Base-by-base conservation (phyloP, 371 early-diverging fungal genomes). In the Blakeslea trispora region DNA sequence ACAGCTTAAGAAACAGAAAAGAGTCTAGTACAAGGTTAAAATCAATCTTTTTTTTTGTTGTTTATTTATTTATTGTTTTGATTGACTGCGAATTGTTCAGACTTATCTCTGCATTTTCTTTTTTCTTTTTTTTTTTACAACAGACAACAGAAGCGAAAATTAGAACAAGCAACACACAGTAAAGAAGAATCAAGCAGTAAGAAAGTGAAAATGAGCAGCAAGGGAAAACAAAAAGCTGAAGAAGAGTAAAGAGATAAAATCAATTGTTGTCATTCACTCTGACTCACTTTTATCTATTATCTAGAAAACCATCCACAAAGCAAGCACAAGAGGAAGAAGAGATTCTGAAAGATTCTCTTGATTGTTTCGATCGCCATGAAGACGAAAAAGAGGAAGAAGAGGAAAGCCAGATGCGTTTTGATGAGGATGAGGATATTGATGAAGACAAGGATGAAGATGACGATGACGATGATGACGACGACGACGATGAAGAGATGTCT, bases 401-500 rank as follows among this genome's bases (percentile, higher is more conserved):
- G 13, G 43, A 50, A 3, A 22, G 28, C 28, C 40, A 55, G 17
- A 35, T 37, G 40, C 28, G 5, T 19, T 24, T 47, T 10, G 55
- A 55, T 1, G 28, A 47, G 13, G 22, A 55, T 6, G 50, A 50
- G 5, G 63, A 68, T 1, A 53, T 56, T 14, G 55, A 60, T 15
- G 32, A 57, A 21, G 57, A 63, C 4, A 64, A 57, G 22, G 57
- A 63, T 17, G 53, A 63, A 32, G 64, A 69, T 50, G 17, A 68
- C 57, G 9, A 48, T 43, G 61, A 68, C 4, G 68, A 74, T 1
- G 68, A 77, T 0, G 75, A 70, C 0, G 75, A 75, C 0, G 74
- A 72, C 0, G 74, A 74, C 0, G 79, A 71, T 0, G 72, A 69
- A 5, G 81, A 84, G 19, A 37, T 76, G 35, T 48, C 60, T 47